Percentiles rank a stretch among this genome's conserved stretches.
Conservation (phyloP, 768 basidiomycete genomes). For the Tricholoma hemisulphureum region DNA sequence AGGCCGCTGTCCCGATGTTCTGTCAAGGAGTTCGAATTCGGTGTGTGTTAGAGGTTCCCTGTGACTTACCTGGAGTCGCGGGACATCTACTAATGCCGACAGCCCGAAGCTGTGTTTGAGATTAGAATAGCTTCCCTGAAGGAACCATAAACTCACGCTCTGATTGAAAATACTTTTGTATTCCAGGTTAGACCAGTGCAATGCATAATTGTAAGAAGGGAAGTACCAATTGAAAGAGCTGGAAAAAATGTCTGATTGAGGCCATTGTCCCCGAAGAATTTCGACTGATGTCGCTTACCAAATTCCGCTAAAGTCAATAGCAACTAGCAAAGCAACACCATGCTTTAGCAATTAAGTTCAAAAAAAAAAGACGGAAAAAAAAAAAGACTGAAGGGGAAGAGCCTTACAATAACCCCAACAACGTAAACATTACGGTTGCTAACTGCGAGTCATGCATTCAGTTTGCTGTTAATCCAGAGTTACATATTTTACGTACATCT, state of each 20-base stretch:
- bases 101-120: constrained; percentile 33
- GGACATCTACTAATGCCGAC: constrained; percentile 30
- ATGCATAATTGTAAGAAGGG: neutral
- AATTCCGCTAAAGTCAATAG: neutral
- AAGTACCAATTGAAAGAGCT: neutral
- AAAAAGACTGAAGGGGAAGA: neutral
- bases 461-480: neutral
- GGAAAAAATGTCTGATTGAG: neutral
- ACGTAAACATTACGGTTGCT: constrained; percentile 50
- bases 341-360: too few species aligned
- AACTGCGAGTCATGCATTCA: constrained; percentile 38
- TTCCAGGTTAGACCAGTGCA: neutral
- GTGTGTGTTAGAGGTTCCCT: neutral
- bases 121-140: neutral
- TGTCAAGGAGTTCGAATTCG: constrained; percentile 15
- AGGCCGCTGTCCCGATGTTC: constrained; percentile 45
- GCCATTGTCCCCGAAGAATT: neutral
- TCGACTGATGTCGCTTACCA: neutral
- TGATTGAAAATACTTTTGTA: constrained; percentile 40
- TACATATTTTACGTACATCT: constrained; percentile 42
- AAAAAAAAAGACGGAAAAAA: too few species aligned
- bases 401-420: constrained; percentile 44
- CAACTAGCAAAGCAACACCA: too few species aligned
- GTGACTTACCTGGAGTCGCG: constrained; percentile 27
- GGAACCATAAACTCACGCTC: constrained; percentile 34